These are phyloP conservation scores for Paracamarosporium sp. DNA, from an alignment of 2,329 filamentous ascomycete genomes.

Conservation along the genomic window DNA sequence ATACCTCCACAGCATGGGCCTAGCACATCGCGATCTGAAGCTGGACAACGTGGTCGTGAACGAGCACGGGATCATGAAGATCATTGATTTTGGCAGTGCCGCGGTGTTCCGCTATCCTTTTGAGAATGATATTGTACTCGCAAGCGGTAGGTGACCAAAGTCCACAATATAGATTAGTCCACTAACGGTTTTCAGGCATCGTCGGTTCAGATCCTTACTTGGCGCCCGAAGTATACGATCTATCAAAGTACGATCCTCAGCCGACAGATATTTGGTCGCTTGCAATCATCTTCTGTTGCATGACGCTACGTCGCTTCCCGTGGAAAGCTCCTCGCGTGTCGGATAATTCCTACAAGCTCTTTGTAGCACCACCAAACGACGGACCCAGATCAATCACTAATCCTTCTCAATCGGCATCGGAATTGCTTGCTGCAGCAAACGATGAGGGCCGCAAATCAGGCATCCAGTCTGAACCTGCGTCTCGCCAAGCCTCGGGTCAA, in stretches of 20 bases:
- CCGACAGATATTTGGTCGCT: slow-evolving; percentile 97
- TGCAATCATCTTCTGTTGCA: slow-evolving; percentile 98
- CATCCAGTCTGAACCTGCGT: slow-evolving; percentile 49
- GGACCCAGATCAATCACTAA: slow-evolving; percentile 41
- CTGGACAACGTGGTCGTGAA: slow-evolving; percentile 98
- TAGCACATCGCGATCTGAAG: slow-evolving; percentile 94
- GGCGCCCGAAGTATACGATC: slow-evolving; percentile 94
- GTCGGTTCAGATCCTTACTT: slow-evolving; percentile 94
- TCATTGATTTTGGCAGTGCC: slow-evolving; percentile 98
- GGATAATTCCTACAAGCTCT: slow-evolving; percentile 95
- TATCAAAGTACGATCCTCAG: slow-evolving; percentile 90
- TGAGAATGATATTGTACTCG: slow-evolving; percentile 83
- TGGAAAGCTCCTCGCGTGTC: slow-evolving; percentile 94
- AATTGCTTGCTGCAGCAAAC: slow-evolving; percentile 48
- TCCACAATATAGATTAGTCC: neutral
- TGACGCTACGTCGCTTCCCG: slow-evolving; percentile 92
- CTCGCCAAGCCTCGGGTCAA: slow-evolving; percentile 43
- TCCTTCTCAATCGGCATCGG: slow-evolving; percentile 38
- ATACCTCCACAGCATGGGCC: slow-evolving; percentile 92
- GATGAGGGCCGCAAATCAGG: slow-evolving; percentile 34
- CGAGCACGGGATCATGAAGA: slow-evolving; percentile 96
- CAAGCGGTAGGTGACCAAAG: slow-evolving; percentile 68
- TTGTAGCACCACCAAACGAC: slow-evolving; percentile 79
- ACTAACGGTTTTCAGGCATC: slow-evolving; percentile 61
- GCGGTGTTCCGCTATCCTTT: slow-evolving; percentile 98